Percentiles rank a stretch among this genome's conserved stretches.
Evolutionary conservation across 164 flowering plant species (phyloP).

Genomic region (Tinospora cordifolia): DNA sequence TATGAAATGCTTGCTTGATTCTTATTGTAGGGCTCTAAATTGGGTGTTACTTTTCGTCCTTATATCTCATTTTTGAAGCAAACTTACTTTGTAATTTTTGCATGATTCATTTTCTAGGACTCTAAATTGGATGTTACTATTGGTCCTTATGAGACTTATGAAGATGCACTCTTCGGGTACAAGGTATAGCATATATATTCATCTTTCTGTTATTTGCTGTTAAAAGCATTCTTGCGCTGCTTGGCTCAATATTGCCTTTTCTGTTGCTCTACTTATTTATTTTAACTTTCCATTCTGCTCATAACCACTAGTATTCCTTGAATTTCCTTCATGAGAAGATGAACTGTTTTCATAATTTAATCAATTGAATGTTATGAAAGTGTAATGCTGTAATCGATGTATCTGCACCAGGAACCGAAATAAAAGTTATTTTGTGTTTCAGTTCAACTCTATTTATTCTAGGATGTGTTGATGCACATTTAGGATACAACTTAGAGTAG

Average conservation of each 20-base stretch:
- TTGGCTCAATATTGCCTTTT: neutral
- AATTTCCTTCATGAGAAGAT: neutral
- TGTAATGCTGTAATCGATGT: neutral
- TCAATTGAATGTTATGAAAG: neutral
- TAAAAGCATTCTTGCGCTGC: neutral
- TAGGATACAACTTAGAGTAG: neutral
- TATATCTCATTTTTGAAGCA: conserved; percentile 26
- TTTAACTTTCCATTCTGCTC: neutral
- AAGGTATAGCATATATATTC: conserved; percentile 46
- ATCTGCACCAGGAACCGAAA: neutral
- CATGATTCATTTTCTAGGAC: conserved; percentile 39
- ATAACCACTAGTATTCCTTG: neutral
- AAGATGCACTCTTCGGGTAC: conserved; percentile 81
- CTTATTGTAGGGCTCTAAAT: conserved; percentile 63
- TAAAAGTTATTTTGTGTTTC: neutral
- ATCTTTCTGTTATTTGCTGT: neutral
- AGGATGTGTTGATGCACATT: neutral
- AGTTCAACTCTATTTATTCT: neutral
- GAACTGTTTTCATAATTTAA: neutral
- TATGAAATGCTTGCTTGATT: neutral
- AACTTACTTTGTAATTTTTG: neutral
- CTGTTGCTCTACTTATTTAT: neutral
- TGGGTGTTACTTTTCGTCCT: conserved; percentile 92
- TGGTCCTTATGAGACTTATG: conserved; percentile 96
- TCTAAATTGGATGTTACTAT: conserved; percentile 89